These are phyloP conservation scores for Protomyces macrosporus DNA, from an alignment of 1,139 yeast genomes.

Conservation along the genomic window DNA sequence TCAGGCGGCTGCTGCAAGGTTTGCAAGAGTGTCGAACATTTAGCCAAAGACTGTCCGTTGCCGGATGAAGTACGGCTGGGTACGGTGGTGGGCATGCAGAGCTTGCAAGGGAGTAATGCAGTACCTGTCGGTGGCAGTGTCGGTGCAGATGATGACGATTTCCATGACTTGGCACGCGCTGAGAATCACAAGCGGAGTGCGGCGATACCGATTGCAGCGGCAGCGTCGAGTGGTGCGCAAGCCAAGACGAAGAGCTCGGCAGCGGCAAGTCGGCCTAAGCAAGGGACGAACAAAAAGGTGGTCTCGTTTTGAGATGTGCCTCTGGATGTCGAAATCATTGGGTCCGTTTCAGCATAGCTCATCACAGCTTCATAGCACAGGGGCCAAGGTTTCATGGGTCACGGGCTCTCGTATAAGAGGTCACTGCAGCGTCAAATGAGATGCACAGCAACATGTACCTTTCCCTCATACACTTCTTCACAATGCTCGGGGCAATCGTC, in stretches of 20 bases:
- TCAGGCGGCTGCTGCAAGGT: constrained; percentile 28
- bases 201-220: background rate
- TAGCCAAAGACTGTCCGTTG: constrained; percentile 26
- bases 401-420: too few species aligned
- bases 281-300: background rate
- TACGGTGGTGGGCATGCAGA: constrained; percentile 22
- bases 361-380: too few species aligned
- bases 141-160: constrained; percentile 29
- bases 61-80: constrained; percentile 26
- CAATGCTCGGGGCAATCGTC: too few species aligned
- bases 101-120: background rate
- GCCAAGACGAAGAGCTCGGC: background rate
- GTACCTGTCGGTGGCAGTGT: background rate
- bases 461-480: too few species aligned
- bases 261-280: background rate
- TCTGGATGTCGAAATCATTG: background rate
- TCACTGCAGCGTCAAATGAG: too few species aligned
- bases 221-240: background rate
- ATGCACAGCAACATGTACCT: too few species aligned
- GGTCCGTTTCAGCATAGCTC: background rate
- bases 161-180: constrained; percentile 23
- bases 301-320: background rate
- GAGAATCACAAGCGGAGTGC: constrained; percentile 1
- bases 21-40: constrained; percentile 25
- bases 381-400: too few species aligned